Evolutionary conservation across 2,329 filamentous ascomycete species (phyloP), one percentile per base, ranked within the genome.

Genomic region (Colletotrichum chlorophyti): DNA sequence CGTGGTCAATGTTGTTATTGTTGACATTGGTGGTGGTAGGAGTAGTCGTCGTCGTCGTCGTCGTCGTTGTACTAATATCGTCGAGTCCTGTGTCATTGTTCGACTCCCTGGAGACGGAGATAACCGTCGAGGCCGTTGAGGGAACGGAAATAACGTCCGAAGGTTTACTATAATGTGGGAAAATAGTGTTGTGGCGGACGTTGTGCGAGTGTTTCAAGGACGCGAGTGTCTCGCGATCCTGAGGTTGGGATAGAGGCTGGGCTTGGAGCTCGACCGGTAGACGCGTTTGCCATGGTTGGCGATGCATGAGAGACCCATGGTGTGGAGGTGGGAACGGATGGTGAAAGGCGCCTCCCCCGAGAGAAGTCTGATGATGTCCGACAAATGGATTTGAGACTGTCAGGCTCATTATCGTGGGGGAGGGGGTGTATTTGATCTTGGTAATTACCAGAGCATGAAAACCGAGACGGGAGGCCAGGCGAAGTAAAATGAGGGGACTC

Each of bases 281-380:
- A 17, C 55, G 55, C n/a, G 51, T 37, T 31, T 50, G 55, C 55
- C 55, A 55, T 59, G 47, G 55, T 41, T 54, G 50, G 42, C 50
- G 37, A 43, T 59, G 51, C 51, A 59, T 59, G 50, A 46, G 50
- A 49, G 46, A 55, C 43, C 55, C 55, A 59, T 59, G 55, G 19
- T 43, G 55, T 23, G 55, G 43, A 24, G 50, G 27, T 26, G 50
- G 55, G 43, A 59, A 55, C 29, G 42, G 42, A 38, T 32, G n/a
- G n/a, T n/a, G 42, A 48, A 59, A 59, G 19, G 51, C 29, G 29
- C 24, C 41, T 55, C 42, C 51, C 21, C 55, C 51, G 15, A 59
- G 53, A 54, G 55, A 49, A 59, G 37, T 31, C 42, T 59, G 55
- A 53, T 59, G 55, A 53, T 59, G 55, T 37, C 42, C 42, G 32